Percentiles rank a stretch among this genome's conserved stretches.
These are phyloP conservation scores for Apiotrichum porosum DNA, from an alignment of 1,284 basidiomycete species.

Conservation along the genomic window DNA sequence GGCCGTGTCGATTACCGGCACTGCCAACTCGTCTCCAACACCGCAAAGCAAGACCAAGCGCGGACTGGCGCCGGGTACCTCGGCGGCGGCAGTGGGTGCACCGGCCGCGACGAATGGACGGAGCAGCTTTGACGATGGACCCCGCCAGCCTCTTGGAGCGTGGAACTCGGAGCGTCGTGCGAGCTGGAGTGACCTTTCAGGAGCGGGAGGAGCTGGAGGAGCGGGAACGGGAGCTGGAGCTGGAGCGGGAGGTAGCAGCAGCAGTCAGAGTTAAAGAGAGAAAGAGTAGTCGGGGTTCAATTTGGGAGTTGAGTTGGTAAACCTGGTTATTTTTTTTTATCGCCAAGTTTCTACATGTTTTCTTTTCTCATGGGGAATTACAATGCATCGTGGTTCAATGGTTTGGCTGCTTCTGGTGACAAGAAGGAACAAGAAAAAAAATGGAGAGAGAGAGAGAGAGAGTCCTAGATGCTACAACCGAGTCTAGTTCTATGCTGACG, in stretches of 20 bases:
- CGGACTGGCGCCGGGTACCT: no score
- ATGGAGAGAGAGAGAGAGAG: background rate
- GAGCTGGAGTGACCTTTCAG: conserved; percentile 37
- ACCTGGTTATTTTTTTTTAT: no score
- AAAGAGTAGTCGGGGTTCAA: background rate
- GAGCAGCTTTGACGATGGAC: conserved; percentile 27
- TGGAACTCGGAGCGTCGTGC: conserved; percentile 30
- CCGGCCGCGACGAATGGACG: conserved; percentile 4
- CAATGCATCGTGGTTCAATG: conserved; percentile 9
- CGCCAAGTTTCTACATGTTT: background rate
- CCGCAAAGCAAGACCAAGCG: no score
- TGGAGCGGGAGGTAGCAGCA: background rate
- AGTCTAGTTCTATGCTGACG: conserved; percentile 1
- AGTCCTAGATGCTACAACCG: background rate
- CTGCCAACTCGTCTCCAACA: no score
- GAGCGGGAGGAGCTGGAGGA: no score
- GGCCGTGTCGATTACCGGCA: no score
- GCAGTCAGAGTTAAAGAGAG: background rate
- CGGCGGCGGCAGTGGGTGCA: no score
- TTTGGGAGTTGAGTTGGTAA: no score
- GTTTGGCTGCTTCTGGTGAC: background rate
- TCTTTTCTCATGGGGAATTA: background rate
- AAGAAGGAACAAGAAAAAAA: background rate
- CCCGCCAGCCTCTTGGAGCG: conserved; percentile 12
- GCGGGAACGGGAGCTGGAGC: no score